These are phyloP conservation scores for Microascus cirrosus DNA, from an alignment of 2,329 filamentous ascomycete genomes.

Conservation along the genomic window DNA sequence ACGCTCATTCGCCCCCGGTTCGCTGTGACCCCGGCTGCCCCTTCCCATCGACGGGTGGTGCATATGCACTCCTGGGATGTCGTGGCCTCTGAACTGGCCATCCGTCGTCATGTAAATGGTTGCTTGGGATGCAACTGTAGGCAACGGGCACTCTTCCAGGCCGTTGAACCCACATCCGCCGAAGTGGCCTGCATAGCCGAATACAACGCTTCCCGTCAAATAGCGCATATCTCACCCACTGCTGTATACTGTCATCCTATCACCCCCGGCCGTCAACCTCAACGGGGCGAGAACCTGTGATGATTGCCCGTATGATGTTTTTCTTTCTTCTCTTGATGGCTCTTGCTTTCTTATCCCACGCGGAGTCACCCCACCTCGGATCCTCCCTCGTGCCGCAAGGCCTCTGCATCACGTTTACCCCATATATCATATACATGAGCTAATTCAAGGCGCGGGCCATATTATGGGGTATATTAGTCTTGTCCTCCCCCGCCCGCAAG, in stretches of 20 bases:
- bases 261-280: neutral
- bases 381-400: neutral
- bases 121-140: neutral
- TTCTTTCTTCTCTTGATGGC: neutral
- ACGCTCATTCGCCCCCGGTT: neutral
- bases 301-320: neutral
- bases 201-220: neutral
- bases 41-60: conserved; percentile 1
- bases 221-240: neutral
- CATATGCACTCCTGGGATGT: conserved; percentile 6
- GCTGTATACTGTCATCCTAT: neutral
- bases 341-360: neutral
- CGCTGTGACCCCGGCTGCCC: neutral
- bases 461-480: neutral
- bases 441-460: neutral
- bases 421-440: neutral
- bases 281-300: neutral
- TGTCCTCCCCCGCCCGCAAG: neutral
- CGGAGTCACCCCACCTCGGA: neutral
- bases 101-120: neutral
- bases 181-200: neutral
- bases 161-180: neutral
- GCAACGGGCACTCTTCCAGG: neutral
- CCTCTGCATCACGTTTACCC: neutral
- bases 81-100: conserved; percentile 1